Conservation (phyloP, 257 asterid species). For the Solanum phureja region DNA sequence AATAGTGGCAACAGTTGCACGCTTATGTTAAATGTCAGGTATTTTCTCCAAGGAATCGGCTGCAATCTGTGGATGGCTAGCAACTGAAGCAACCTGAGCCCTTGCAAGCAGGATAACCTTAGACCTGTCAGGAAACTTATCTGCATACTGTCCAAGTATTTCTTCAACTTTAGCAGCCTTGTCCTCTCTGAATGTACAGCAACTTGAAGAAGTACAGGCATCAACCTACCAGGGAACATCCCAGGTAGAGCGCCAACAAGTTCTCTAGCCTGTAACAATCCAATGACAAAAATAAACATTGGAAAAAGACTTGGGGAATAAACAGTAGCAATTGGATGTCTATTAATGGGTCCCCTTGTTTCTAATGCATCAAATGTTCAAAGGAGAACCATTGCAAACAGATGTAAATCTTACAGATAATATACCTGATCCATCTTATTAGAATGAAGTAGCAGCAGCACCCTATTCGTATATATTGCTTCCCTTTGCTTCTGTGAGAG, state of each 20-base stretch:
- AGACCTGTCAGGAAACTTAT: slow-evolving; percentile 60
- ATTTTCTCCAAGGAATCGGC: slow-evolving; percentile 72
- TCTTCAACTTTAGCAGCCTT: no score
- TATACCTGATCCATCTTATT: no score
- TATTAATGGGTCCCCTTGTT: no score
- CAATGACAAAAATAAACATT: slow-evolving; percentile 15
- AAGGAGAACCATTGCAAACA: no score
- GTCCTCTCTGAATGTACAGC: no score
- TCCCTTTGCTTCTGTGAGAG: no score
- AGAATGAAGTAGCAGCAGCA: no score
- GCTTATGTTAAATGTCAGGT: slow-evolving; percentile 73
- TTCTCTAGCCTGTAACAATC: slow-evolving; percentile 70
- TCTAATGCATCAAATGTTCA: no score
- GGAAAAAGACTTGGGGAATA: no score
- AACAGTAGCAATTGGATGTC: no score
- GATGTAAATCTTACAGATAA: no score
- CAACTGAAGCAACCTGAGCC: slow-evolving; percentile 87
- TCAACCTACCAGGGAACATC: slow-evolving; percentile 17
- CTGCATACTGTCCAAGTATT: slow-evolving; percentile 14
- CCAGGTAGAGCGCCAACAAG: slow-evolving; percentile 64
- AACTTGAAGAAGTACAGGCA: slow-evolving; percentile 78
- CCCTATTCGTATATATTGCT: no score
- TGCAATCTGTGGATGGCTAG: slow-evolving; percentile 85
- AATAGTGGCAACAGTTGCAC: slow-evolving; percentile 75
- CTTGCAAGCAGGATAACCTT: slow-evolving; percentile 54